These are phyloP conservation scores for Yamagishiella unicocca DNA, from an alignment of 139 green algal genomes.

Conservation along the genomic window DNA sequence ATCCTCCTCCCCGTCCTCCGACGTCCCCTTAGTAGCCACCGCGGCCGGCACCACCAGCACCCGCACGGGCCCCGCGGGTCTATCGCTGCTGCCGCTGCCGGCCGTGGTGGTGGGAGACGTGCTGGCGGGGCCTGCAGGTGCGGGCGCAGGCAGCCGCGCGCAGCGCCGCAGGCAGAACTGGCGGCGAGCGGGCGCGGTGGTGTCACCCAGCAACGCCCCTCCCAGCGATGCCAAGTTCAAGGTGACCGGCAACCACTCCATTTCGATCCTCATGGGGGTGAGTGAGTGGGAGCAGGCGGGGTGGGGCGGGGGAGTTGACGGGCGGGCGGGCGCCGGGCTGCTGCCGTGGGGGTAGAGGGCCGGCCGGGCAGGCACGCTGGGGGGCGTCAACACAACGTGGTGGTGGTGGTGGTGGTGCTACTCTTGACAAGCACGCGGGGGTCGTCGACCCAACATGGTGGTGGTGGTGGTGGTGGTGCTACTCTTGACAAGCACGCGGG, in stretches of 20 bases:
- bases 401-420: too few species aligned
- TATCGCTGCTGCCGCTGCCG: neutral
- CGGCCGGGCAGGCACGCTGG: too few species aligned
- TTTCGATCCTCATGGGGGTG: slow-evolving; percentile 16
- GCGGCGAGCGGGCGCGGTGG: neutral
- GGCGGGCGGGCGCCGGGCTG: too few species aligned
- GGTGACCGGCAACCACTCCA: neutral
- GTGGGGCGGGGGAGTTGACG: neutral
- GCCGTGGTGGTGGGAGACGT: neutral
- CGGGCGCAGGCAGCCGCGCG: slow-evolving; percentile 1
- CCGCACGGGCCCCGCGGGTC: neutral
- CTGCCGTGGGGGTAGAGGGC: too few species aligned
- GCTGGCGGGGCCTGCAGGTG: neutral
- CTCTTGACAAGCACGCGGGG: too few species aligned
- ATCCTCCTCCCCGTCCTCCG: neutral
- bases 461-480: too few species aligned
- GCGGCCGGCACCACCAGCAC: neutral
- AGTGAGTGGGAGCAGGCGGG: neutral
- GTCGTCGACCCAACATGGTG: too few species aligned
- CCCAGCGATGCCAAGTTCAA: neutral
- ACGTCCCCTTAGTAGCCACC: neutral
- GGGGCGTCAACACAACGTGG: too few species aligned
- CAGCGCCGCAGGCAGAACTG: slow-evolving; percentile 21
- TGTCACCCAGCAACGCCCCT: neutral
- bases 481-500: too few species aligned